Evolutionary conservation across 2,329 filamentous ascomycete genomes (phyloP).

Genomic region (Nemania abortiva): DNA sequence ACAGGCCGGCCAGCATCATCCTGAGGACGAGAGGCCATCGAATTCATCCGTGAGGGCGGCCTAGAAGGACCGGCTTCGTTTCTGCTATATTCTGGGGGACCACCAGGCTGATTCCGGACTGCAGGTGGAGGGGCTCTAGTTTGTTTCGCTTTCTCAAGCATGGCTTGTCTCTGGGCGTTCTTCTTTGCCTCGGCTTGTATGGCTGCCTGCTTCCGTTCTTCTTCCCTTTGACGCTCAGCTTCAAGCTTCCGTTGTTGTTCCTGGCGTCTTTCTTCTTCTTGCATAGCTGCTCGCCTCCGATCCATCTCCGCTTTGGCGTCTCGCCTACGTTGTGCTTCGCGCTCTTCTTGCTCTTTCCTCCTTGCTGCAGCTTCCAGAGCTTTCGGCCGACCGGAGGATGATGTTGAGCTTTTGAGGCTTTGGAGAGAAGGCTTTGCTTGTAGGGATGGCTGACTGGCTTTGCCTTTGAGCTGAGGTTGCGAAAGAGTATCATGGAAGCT

Average conservation of each 20-base stretch:
- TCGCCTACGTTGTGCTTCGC: constrained; percentile 80
- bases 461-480: constrained; percentile 66
- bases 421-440: constrained; percentile 68
- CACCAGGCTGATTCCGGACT: constrained; percentile 65
- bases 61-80: constrained; percentile 55
- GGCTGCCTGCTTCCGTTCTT: constrained; percentile 68
- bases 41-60: constrained; percentile 70
- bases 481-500: constrained; percentile 68
- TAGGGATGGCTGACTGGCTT: constrained; percentile 75
- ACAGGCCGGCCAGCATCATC: constrained; percentile 73
- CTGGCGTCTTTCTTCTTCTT: constrained; percentile 73
- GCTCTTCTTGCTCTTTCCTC: constrained; percentile 88
- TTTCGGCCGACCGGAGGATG: constrained; percentile 74
- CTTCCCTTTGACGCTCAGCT: constrained; percentile 70
- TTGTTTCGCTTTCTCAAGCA: constrained; percentile 74
- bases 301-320: constrained; percentile 86
- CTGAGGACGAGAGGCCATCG: constrained; percentile 62
- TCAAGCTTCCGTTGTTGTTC: constrained; percentile 72
- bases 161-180: constrained; percentile 71
- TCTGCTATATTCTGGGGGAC: constrained; percentile 61
- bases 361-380: constrained; percentile 80
- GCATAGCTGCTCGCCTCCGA: constrained; percentile 75
- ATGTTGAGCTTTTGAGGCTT: constrained; percentile 74
- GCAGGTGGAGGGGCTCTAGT: constrained; percentile 73
- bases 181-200: constrained; percentile 72